Percentiles rank a stretch among this genome's conserved stretches.
These are phyloP conservation scores for Pochonia chlamydosporia DNA, from an alignment of 2,329 filamentous ascomycete genomes.

Conservation along the genomic window DNA sequence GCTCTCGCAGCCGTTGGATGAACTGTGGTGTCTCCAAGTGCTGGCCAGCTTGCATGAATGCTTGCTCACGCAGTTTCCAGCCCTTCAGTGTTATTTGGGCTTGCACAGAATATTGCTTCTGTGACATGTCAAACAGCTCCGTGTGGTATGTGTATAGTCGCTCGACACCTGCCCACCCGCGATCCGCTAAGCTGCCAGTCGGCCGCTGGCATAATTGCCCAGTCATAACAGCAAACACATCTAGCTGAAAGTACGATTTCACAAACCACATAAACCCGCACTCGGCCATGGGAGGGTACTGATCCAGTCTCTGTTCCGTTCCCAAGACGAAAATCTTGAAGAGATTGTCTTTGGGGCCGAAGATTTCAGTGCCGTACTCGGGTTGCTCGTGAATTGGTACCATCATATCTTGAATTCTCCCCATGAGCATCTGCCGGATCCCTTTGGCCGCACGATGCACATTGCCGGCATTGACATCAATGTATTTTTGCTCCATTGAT, in stretches of 20 bases:
- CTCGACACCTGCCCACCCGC: constrained; percentile 45
- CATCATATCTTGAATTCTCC: constrained; percentile 44
- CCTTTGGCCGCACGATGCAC: constrained; percentile 45
- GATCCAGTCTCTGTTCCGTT: constrained; percentile 39
- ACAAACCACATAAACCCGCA: constrained; percentile 51
- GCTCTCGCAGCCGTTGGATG: constrained; percentile 37
- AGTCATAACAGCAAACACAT: constrained; percentile 49
- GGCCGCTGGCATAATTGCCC: constrained; percentile 46
- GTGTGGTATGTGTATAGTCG: constrained; percentile 41
- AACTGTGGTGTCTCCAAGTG: constrained; percentile 37
- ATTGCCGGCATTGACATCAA: constrained; percentile 46
- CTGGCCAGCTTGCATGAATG: constrained; percentile 30
- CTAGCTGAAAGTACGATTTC: constrained; percentile 48
- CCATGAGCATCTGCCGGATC: constrained; percentile 40
- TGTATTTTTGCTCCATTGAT: constrained; percentile 42
- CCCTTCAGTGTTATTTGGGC: constrained; percentile 44
- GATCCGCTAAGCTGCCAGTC: constrained; percentile 44
- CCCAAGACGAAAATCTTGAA: constrained; percentile 48
- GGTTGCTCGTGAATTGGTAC: constrained; percentile 40
- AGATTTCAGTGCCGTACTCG: constrained; percentile 45
- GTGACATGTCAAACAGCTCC: constrained; percentile 44
- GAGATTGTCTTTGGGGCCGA: constrained; percentile 44
- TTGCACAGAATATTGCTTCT: constrained; percentile 37
- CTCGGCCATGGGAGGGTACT: constrained; percentile 36
- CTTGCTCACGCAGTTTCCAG: constrained; percentile 45